phyloP scores from a whole-genome alignment of 306 rosid species.

The Vigna unguiculata region DNA sequence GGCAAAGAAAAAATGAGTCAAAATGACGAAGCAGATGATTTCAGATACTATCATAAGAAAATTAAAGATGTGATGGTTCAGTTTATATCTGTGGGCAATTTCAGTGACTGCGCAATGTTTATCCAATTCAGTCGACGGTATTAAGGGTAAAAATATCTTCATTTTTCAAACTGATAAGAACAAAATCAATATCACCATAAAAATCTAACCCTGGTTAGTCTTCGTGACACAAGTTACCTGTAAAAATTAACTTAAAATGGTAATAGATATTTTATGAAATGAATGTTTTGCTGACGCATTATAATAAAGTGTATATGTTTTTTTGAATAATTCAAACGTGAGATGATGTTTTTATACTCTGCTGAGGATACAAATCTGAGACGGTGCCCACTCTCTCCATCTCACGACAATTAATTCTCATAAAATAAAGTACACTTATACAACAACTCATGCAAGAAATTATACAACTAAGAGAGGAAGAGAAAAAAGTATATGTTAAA shows the following conservation, averaged over 20 bases:
- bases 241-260: too few relatives aligned
- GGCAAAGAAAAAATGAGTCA: not conserved
- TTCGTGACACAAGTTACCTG: too few relatives aligned
- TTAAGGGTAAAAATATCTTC: not conserved
- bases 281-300: too few relatives aligned
- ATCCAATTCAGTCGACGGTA: not conserved
- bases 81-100: conserved; percentile 14
- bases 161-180: not conserved
- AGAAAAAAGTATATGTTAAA: too few relatives aligned
- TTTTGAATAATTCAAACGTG: too few relatives aligned
- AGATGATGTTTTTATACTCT: too few relatives aligned
- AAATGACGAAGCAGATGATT: not conserved
- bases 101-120: not conserved
- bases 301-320: too few relatives aligned
- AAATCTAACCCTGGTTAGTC: too few relatives aligned
- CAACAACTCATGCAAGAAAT: too few relatives aligned
- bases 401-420: not conserved
- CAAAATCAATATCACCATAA: too few relatives aligned
- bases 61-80: not conserved
- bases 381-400: not conserved
- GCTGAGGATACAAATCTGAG: not conserved
- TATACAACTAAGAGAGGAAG: not conserved
- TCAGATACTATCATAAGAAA: not conserved
- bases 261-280: too few relatives aligned
- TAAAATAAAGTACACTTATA: too few relatives aligned